A percentile compares a stretch with the other conserved stretches of the same genome.
phyloP scores from a whole-genome alignment of 176 grass and related monocot species.

The Zea mays region DNA sequence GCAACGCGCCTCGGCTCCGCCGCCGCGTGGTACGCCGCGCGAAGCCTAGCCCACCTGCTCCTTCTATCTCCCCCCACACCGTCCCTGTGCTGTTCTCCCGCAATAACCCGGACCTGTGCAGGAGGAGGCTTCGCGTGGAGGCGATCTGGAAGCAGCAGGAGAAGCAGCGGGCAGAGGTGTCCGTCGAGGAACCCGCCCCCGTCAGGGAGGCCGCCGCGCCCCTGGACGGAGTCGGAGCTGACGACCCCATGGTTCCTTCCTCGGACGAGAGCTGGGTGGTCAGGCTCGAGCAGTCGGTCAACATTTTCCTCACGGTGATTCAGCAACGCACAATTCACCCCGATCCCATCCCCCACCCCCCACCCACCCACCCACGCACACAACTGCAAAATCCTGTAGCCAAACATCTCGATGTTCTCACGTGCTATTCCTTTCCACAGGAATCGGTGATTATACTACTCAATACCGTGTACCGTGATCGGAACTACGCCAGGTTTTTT shows the following conservation, averaged over 20 bases:
- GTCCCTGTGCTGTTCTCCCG: neutral
- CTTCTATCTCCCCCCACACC: no score
- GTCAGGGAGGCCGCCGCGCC: slow-evolving; percentile 35
- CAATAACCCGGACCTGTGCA: neutral
- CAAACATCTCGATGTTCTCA: neutral
- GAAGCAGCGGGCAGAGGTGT: slow-evolving; percentile 50
- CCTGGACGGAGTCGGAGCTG: neutral
- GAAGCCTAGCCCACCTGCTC: neutral
- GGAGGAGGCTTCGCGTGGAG: slow-evolving; percentile 36
- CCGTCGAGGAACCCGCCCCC: slow-evolving; percentile 57
- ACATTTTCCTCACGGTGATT: slow-evolving; percentile 67
- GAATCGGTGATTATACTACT: slow-evolving; percentile 64
- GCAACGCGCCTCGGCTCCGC: neutral
- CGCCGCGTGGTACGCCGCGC: slow-evolving; percentile 30
- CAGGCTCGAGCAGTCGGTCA: slow-evolving; percentile 67
- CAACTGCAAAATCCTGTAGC: neutral
- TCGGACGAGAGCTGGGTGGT: slow-evolving; percentile 47
- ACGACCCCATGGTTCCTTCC: slow-evolving; percentile 10
- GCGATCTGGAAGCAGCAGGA: slow-evolving; percentile 51
- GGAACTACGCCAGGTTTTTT: slow-evolving; percentile 84
- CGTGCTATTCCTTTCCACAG: slow-evolving; percentile 43
- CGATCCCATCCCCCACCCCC: no score
- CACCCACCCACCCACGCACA: no score
- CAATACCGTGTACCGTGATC: slow-evolving; percentile 61
- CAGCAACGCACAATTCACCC: neutral